Conservation (phyloP, 306 rosid species). For the Gastrolobium bilobum region DNA sequence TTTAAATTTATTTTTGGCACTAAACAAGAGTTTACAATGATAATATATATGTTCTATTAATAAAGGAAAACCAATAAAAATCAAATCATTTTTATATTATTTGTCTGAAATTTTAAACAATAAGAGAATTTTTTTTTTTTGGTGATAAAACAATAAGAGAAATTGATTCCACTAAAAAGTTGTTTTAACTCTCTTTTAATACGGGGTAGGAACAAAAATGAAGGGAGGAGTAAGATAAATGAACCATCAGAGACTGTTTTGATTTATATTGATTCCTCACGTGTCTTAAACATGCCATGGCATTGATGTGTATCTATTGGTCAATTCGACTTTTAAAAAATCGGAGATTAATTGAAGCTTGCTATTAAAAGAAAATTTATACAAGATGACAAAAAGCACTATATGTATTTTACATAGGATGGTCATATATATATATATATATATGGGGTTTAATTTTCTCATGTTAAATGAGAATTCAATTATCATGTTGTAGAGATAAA, state of each 20-base stretch:
- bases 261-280: neutral
- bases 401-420: neutral
- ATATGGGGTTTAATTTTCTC: too few relatives aligned
- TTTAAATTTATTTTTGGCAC: too few relatives aligned
- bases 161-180: neutral
- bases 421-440: neutral
- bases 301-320: neutral
- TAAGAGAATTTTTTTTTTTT: too few relatives aligned
- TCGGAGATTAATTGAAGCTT: neutral
- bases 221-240: neutral
- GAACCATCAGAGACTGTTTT: neutral
- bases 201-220: neutral
- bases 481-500: too few relatives aligned
- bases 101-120: neutral
- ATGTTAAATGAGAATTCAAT: too few relatives aligned
- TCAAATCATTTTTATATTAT: too few relatives aligned
- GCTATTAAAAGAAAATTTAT: neutral
- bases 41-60: too few relatives aligned
- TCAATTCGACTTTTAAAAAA: conserved; percentile 3
- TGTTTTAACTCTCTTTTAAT: neutral
- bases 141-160: neutral
- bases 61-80: too few relatives aligned
- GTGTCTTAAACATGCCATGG: neutral
- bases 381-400: conserved; percentile 19
- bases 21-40: too few relatives aligned